phyloP scores from a whole-genome alignment of 2,329 filamentous ascomycete species.

The Furcasterigmium sp. region DNA sequence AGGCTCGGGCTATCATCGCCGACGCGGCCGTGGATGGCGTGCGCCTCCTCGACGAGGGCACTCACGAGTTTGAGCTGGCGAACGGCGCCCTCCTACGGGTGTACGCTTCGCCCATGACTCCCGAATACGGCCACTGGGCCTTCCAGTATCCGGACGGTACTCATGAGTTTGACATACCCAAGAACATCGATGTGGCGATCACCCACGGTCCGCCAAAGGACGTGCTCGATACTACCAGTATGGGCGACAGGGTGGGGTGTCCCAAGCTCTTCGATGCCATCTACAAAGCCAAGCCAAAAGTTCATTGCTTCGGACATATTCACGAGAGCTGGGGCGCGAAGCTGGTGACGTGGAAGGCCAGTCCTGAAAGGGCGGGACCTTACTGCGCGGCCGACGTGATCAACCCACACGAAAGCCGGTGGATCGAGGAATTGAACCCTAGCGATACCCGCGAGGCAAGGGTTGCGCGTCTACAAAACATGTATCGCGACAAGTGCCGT shows the following conservation, averaged over 20 bases:
- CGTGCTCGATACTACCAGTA: slow-evolving; percentile 31
- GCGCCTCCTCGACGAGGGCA: slow-evolving; percentile 36
- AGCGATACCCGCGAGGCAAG: not conserved
- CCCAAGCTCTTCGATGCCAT: slow-evolving; percentile 23
- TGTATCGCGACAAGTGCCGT: not conserved
- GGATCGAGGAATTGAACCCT: not conserved
- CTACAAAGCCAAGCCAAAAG: slow-evolving; percentile 18
- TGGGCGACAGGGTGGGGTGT: slow-evolving; percentile 21
- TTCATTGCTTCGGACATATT: slow-evolving; percentile 32
- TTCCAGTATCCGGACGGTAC: slow-evolving; percentile 34
- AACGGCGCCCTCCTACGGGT: slow-evolving; percentile 35
- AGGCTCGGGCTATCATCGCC: slow-evolving; percentile 24
- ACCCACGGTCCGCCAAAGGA: slow-evolving; percentile 31
- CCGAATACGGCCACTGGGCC: slow-evolving; percentile 30
- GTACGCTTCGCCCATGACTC: slow-evolving; percentile 41
- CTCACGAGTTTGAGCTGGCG: slow-evolving; percentile 27
- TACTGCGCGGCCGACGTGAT: not conserved
- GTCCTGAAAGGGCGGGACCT: not conserved
- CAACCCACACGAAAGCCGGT: not conserved
- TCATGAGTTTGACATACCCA: slow-evolving; percentile 19
- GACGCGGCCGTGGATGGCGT: slow-evolving; percentile 4
- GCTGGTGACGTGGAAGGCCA: slow-evolving; percentile 38
- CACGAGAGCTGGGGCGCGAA: slow-evolving; percentile 31
- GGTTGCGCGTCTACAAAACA: not conserved
- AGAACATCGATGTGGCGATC: slow-evolving; percentile 22